Conservation (phyloP, 2,329 filamentous ascomycete genomes). For the Fusarium palustre region DNA sequence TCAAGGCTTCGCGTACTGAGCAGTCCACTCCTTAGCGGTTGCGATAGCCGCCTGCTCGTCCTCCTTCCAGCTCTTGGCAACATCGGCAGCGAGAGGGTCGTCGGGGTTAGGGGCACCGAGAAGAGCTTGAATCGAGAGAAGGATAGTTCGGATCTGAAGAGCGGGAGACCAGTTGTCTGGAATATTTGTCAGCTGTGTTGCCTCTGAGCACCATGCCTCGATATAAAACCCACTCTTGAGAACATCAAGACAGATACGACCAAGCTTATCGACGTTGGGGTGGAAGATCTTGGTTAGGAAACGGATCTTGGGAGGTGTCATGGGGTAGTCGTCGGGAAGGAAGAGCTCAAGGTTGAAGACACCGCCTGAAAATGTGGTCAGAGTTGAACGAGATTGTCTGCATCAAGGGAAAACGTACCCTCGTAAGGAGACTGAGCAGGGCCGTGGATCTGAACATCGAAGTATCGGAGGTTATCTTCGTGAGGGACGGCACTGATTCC, state of each 20-base stretch:
- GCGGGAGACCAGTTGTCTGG: slow-evolving; percentile 98
- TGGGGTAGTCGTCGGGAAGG: slow-evolving; percentile 97
- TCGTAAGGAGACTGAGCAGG: slow-evolving; percentile 94
- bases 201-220: background rate
- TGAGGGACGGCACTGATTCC: slow-evolving; percentile 96
- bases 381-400: background rate
- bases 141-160: slow-evolving; percentile 95
- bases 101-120: slow-evolving; percentile 97
- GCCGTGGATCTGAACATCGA: slow-evolving; percentile 96
- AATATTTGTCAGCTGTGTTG: slow-evolving; percentile 25
- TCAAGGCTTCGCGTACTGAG: slow-evolving; percentile 76
- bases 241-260: slow-evolving; percentile 96
- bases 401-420: slow-evolving; percentile 64
- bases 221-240: slow-evolving; percentile 79
- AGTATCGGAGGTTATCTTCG: slow-evolving; percentile 97
- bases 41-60: slow-evolving; percentile 92
- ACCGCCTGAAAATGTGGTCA: slow-evolving; percentile 64
- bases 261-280: slow-evolving; percentile 97
- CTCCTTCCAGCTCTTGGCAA: slow-evolving; percentile 98
- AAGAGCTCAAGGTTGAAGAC: slow-evolving; percentile 98
- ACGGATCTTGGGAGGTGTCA: slow-evolving; percentile 98
- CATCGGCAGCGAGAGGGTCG: slow-evolving; percentile 97
- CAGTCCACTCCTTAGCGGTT: slow-evolving; percentile 93
- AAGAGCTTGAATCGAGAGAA: slow-evolving; percentile 97
- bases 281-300: slow-evolving; percentile 99